Evolutionary conservation across 163 green algal species (phyloP).

Genomic region (Chloromonas sp.): DNA sequence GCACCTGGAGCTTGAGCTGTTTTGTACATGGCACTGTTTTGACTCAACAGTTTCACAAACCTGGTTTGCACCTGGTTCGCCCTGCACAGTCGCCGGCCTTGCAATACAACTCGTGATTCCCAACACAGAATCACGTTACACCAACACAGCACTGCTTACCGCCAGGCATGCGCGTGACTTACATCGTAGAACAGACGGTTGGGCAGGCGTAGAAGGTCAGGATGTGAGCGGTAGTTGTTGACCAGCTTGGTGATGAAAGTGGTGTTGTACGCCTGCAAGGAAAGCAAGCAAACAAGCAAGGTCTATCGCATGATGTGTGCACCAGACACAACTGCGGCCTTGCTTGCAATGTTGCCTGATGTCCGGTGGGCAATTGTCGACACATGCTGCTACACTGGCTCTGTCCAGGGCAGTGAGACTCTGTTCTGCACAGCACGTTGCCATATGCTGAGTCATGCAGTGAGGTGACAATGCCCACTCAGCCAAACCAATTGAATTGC

Average conservation of each 20-base stretch:
- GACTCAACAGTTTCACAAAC: too few relatives aligned
- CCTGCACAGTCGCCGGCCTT: too few relatives aligned
- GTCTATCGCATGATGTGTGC: too few relatives aligned
- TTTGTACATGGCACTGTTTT: neutral
- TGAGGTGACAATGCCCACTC: neutral
- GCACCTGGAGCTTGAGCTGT: neutral
- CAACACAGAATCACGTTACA: neutral
- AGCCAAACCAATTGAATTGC: neutral
- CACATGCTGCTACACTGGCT: too few relatives aligned
- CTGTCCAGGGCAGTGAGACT: too few relatives aligned
- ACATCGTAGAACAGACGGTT: conserved; percentile 30
- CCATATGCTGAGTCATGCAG: too few relatives aligned
- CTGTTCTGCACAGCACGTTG: too few relatives aligned
- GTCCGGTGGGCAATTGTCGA: too few relatives aligned
- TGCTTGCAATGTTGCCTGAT: too few relatives aligned
- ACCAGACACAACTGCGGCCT: too few relatives aligned
- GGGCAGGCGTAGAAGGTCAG: conserved; percentile 60
- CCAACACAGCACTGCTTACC: neutral
- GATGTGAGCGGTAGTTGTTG: conserved; percentile 78
- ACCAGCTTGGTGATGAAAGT: conserved; percentile 48
- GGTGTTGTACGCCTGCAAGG: conserved; percentile 5
- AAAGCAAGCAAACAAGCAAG: neutral
- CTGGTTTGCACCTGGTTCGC: too few relatives aligned
- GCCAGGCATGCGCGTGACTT: neutral
- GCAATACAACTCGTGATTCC: neutral